These are phyloP conservation scores for Russula griseocarnosa DNA, from an alignment of 768 basidiomycete species.

Conservation along the genomic window DNA sequence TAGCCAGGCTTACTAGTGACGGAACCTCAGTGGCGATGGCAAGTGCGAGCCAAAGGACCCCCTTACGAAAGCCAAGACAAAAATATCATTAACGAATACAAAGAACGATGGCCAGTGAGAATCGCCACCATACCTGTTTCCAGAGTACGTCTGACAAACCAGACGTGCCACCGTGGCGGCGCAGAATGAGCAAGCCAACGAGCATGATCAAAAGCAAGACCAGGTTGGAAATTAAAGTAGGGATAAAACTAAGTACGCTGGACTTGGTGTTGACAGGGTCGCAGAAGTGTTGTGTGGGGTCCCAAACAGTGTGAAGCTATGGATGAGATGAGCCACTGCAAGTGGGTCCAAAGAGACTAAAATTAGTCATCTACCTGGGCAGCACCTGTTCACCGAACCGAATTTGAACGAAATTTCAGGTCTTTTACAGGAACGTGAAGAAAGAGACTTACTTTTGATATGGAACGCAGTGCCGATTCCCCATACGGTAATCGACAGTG, in stretches of 20 bases:
- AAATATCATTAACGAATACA: neutral
- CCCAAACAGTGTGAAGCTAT: neutral
- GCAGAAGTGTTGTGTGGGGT: neutral
- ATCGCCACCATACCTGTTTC: neutral
- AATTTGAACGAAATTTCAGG: neutral
- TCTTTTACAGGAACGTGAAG: neutral
- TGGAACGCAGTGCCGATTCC: neutral
- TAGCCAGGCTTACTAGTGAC: neutral
- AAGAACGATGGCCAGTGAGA: neutral
- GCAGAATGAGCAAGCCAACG: neutral
- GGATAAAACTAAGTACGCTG: neutral
- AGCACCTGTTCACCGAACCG: neutral
- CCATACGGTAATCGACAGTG: neutral
- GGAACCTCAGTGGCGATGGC: neutral
- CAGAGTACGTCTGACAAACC: neutral
- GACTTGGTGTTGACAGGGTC: neutral
- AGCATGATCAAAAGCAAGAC: constrained; percentile 13
- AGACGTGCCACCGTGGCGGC: neutral
- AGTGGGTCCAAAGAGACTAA: neutral
- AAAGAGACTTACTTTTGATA: neutral
- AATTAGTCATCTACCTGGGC: neutral
- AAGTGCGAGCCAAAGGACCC: neutral
- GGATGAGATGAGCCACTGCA: neutral
- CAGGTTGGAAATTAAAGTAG: neutral
- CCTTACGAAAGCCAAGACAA: neutral